Percentiles rank a stretch among this genome's conserved stretches.
phyloP scores from a whole-genome alignment of 108 stramenopile species.

The Nitzschia sp. region DNA sequence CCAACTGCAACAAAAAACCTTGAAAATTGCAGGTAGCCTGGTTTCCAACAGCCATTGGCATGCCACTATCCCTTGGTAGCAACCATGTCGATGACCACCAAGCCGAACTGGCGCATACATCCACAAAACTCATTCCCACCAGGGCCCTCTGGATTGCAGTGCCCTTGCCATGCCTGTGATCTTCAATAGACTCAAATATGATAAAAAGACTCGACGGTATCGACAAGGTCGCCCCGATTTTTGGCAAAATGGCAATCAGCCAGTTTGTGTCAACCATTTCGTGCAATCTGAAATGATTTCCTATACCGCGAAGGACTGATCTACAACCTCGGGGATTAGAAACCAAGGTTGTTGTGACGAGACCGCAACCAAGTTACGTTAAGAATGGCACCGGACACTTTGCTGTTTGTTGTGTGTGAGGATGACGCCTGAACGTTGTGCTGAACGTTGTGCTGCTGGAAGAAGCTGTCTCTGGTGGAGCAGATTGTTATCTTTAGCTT shows the following conservation, averaged over 20 bases:
- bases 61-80: constrained; percentile 9
- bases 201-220: constrained; percentile 20
- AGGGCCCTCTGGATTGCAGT: constrained; percentile 31
- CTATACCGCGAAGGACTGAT: too few relatives aligned
- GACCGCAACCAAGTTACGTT: too few relatives aligned
- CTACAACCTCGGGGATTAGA: too few relatives aligned
- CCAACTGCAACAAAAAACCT: constrained; percentile 56
- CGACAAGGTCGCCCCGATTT: constrained; percentile 14
- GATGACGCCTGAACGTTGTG: too few relatives aligned
- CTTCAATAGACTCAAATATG: constrained; percentile 17
- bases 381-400: too few relatives aligned
- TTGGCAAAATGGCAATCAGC: constrained; percentile 19
- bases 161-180: constrained; percentile 26
- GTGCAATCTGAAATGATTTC: too few relatives aligned
- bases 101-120: constrained; percentile 23
- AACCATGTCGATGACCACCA: constrained; percentile 45
- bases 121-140: constrained; percentile 32
- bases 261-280: neutral
- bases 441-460: too few relatives aligned
- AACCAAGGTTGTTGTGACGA: too few relatives aligned
- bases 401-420: too few relatives aligned
- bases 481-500: too few relatives aligned
- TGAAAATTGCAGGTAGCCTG: constrained; percentile 42
- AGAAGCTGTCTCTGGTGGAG: too few relatives aligned
- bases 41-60: constrained; percentile 28